Base-by-base conservation (phyloP, 768 basidiomycete species). In the Russula emetica region DNA sequence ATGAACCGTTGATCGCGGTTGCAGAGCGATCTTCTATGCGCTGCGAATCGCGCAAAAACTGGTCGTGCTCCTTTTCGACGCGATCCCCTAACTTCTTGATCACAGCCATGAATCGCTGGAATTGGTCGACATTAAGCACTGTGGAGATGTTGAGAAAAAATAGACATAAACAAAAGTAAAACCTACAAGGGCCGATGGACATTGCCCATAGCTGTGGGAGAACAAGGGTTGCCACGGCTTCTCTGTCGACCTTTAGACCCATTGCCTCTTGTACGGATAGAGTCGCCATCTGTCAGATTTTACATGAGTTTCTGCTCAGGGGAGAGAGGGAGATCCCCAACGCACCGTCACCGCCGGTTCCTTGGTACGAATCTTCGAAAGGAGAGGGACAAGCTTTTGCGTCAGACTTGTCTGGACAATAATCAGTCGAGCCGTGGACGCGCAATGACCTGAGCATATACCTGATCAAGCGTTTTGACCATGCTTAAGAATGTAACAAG, bases 351-450 rank as follows among this genome's bases (percentile, higher is more conserved):
- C 96, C 55, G 88, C 85, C 11, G 96, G 96, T 72, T 98, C 95
- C 73, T 94, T 96, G 5, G 96, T 98, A 42, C 94, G 86, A 66
- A 98, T 97, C 73, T 93, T 97, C 0, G 94, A 89, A 28, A 99
- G 80, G 18, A 98, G 75, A 1, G 97, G 97, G 3, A 98, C 96
- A 22, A 99, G 81, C 73, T 97, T 98, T 71, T 96, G 94, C 0
- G 97, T 98, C 57, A 99, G 73, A 70, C 89, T 95, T 47, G 84
- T 77, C 89, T 92, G 44, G 28, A 45, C 28, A 18, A 34, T 40
- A 36, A 50, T 53, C 26, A 42, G 49, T 5, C 50, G 5, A 66
- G 45, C 5, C 16, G 22, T 7, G 22, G 36, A 38, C 16, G 55
- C 34, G 26, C 0, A n/a, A 30, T 22, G 28, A 26, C 59, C 22